phyloP scores from a whole-genome alignment of 192 early-diverging fungal genomes.

The Pecoramyces ruminantium region DNA sequence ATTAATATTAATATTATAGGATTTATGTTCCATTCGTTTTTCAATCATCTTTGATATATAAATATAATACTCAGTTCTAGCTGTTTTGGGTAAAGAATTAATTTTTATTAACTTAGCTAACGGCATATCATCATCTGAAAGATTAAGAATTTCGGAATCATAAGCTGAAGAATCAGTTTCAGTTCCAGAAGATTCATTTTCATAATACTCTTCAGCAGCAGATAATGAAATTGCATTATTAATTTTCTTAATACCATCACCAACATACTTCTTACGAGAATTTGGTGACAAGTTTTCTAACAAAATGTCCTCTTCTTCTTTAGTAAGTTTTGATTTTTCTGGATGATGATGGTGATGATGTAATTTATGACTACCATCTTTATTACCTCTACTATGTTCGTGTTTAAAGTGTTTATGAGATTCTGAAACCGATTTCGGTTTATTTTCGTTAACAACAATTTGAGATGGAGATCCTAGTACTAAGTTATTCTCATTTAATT shows the following conservation, averaged over 20 bases:
- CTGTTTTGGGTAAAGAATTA: not conserved
- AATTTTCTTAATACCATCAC: not conserved
- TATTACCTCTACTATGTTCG: not conserved
- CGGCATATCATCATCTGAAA: not conserved
- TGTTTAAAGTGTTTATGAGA: not conserved
- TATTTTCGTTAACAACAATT: not conserved
- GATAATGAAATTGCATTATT: not conserved
- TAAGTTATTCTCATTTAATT: not conserved
- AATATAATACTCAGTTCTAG: not conserved
- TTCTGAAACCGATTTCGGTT: not conserved
- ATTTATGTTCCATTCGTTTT: not conserved
- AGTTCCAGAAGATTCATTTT: not conserved
- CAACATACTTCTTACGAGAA: not conserved
- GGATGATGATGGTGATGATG: too few relatives aligned
- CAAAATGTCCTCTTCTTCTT: not conserved
- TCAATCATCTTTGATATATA: not conserved
- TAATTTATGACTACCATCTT: not conserved
- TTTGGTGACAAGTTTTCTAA: not conserved
- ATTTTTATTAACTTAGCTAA: not conserved
- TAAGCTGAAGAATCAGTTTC: not conserved
- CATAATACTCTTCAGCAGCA: not conserved
- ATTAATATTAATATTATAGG: not conserved
- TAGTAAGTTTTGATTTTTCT: too few relatives aligned
- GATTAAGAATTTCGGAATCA: not conserved
- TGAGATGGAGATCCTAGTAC: not conserved